phyloP scores from a whole-genome alignment of 208 protist species.

The Acanthamoeba castellanii region DNA sequence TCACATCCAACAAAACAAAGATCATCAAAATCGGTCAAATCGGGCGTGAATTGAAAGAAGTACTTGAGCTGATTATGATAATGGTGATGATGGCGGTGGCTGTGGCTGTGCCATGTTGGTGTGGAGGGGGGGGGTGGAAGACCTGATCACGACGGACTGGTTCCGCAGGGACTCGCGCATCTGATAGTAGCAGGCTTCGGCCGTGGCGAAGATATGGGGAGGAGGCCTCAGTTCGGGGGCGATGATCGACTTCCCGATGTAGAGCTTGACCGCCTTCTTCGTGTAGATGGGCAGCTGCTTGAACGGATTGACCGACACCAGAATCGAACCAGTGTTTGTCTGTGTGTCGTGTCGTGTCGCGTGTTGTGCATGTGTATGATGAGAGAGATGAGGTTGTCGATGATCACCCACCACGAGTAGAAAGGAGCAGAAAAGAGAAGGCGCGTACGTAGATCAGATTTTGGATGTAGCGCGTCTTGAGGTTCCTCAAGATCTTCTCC shows the following conservation, averaged over 20 bases:
- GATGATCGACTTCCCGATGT: constrained; percentile 78
- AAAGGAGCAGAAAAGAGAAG: not conserved
- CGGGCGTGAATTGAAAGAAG: not conserved
- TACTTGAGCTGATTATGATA: not conserved
- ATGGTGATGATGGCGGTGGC: not conserved
- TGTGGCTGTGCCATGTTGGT: not conserved
- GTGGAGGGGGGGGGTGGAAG: too few species aligned
- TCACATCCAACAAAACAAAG: not conserved
- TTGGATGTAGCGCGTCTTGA: constrained; percentile 53
- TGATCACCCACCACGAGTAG: not conserved
- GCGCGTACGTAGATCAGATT: constrained; percentile 67
- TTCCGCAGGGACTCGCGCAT: constrained; percentile 37
- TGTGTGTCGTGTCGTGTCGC: not conserved
- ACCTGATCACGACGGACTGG: constrained; percentile 64
- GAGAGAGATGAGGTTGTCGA: not conserved
- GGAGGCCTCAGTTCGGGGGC: constrained; percentile 70
- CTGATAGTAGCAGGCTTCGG: constrained; percentile 76
- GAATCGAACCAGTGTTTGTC: constrained; percentile 86
- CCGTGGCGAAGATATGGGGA: constrained; percentile 85
- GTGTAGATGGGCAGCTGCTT: constrained; percentile 84
- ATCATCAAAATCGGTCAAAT: not conserved
- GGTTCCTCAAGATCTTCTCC: constrained; percentile 55
- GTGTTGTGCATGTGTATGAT: too few species aligned
- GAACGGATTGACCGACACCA: constrained; percentile 88
- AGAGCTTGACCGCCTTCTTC: constrained; percentile 79